Base-by-base conservation (phyloP, 2,329 filamentous ascomycete species). In the Trichocomaceae sp. region DNA sequence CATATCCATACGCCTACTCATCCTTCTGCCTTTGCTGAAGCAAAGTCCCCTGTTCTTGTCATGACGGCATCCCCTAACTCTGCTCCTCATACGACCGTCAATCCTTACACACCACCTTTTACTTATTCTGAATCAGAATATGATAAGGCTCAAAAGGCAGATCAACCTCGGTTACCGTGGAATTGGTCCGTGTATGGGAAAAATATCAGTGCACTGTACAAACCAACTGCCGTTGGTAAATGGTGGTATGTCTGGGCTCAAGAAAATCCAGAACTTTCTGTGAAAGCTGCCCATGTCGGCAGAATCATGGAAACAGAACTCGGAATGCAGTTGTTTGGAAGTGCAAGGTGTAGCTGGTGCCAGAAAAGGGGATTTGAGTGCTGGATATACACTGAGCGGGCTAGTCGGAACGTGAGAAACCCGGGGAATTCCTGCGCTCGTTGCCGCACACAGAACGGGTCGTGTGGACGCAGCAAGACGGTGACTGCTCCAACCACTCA, bases 301-400 rank as follows among this genome's bases (percentile, higher is more conserved):
- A 29, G 52, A 45, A 54, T 54, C 8, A 50, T 54, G 39, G 52
- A 50, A 20, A 54, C 47, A 3, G 47, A 54, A 17, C 52, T 54
- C 8, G 39, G 52, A 12, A n/a, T 39, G 10, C 47, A 54, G 33
- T 31, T 48, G 15, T 26, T 50, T 15, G 39, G 47, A 10, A 26
- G 17, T 4, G n/a, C 49, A n/a, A 29, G 29, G 29, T 54, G 47
- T 10, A 22, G 6, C 8, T 3, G 13, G 3, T 50, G 47, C 37
- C 52, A 46, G n/a, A 5, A 19, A 35, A 12, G 39, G n/a, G 2
- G 7, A 23, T 2, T n/a, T n/a, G 47, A 55, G 47, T 50, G 52
- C 33, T 50, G 47, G 52, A 5, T 22, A 9, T 50, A 45, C 39
- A 45, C 37, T 37, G 26, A 20, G 9, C 31, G 19, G 12, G 52